These are phyloP conservation scores for Fusarium nanum DNA, from an alignment of 2,329 filamentous ascomycete genomes.

Conservation along the genomic window DNA sequence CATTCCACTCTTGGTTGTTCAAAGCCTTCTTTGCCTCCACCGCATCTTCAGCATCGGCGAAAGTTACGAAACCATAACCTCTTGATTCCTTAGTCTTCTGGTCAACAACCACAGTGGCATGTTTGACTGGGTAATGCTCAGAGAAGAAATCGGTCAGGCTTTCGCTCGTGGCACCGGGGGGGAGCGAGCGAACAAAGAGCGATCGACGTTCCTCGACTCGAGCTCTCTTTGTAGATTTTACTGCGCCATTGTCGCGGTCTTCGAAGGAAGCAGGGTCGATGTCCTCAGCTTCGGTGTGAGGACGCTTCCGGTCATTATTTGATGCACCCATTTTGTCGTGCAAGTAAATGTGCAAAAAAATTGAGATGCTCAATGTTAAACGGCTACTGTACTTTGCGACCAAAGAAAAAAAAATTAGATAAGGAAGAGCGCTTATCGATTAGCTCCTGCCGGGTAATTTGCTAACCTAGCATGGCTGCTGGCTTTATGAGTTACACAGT, in stretches of 20 bases:
- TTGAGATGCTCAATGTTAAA: constrained; percentile 6
- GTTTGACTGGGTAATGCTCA: constrained; percentile 92
- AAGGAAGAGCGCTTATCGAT: constrained; percentile 24
- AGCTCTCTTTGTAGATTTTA: constrained; percentile 63
- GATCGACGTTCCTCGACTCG: constrained; percentile 73
- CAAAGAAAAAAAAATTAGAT: constrained; percentile 31
- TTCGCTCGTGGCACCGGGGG: constrained; percentile 81
- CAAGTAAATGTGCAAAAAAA: constrained; percentile 6
- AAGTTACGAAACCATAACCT: constrained; percentile 96
- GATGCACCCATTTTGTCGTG: constrained; percentile 46
- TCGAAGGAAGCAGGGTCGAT: constrained; percentile 47
- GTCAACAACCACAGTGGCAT: constrained; percentile 92
- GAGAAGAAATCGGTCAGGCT: constrained; percentile 90
- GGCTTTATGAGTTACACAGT: not conserved
- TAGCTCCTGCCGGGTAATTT: not conserved
- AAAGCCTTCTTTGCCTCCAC: constrained; percentile 82
- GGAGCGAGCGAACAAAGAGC: constrained; percentile 91
- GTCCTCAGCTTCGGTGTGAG: constrained; percentile 51
- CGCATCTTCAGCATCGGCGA: constrained; percentile 93
- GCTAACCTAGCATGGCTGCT: not conserved
- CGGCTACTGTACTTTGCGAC: constrained; percentile 20
- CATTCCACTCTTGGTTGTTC: constrained; percentile 80
- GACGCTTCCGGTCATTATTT: constrained; percentile 52
- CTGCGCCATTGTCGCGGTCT: constrained; percentile 49
- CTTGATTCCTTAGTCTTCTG: constrained; percentile 86